These are phyloP conservation scores for Microsporum audouinii DNA, from an alignment of 2,329 filamentous ascomycete genomes.

Conservation along the genomic window DNA sequence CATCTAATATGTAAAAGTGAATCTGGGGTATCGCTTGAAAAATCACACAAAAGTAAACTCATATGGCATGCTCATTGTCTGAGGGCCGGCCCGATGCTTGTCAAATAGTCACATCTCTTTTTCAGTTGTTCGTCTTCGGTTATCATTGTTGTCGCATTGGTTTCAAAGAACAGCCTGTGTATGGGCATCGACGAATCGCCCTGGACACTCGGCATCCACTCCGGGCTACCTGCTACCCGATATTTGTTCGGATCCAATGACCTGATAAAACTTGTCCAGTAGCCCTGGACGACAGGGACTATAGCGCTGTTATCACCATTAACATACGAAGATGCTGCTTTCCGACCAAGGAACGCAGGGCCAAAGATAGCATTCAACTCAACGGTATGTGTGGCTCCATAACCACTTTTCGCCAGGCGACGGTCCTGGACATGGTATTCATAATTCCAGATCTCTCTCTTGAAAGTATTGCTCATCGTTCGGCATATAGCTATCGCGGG, in stretches of 20 bases:
- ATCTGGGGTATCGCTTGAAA: background rate
- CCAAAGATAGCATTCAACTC: constrained; percentile 60
- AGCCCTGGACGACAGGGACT: constrained; percentile 52
- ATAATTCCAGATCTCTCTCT: constrained; percentile 51
- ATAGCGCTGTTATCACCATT: constrained; percentile 43
- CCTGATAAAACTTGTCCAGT: constrained; percentile 64
- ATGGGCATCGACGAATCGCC: constrained; percentile 19
- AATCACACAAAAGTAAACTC: background rate
- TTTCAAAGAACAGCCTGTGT: constrained; percentile 35
- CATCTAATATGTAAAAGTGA: background rate
- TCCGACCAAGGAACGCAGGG: constrained; percentile 41
- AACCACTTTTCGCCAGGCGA: constrained; percentile 39
- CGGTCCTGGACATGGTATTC: constrained; percentile 57
- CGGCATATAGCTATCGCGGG: constrained; percentile 47
- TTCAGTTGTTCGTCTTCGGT: constrained; percentile 29
- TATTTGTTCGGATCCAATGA: constrained; percentile 53
- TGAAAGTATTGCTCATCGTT: constrained; percentile 18
- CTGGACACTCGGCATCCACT: constrained; percentile 40
- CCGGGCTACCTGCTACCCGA: constrained; percentile 36
- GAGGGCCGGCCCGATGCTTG: constrained; percentile 38
- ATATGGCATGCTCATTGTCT: constrained; percentile 31
- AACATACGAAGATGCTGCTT: constrained; percentile 44
- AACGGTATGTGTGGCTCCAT: constrained; percentile 56
- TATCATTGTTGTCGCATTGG: constrained; percentile 39
- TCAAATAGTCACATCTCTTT: constrained; percentile 40